phyloP scores from a whole-genome alignment of 805 yeast species.

The Cyberlindnera xishuangbannaensis region DNA sequence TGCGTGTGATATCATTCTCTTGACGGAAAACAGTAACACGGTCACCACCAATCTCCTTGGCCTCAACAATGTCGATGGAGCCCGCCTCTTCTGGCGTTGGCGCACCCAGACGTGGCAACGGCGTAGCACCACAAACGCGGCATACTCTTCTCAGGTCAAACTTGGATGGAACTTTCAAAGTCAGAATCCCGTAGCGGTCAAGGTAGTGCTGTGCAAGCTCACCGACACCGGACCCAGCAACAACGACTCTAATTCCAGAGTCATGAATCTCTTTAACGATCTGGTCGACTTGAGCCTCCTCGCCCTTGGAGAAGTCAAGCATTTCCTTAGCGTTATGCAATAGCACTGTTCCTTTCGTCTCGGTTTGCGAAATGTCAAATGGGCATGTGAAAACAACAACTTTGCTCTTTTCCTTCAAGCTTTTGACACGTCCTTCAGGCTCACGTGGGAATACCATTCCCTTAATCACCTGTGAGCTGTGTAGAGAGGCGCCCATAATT shows the following conservation, averaged over 20 bases:
- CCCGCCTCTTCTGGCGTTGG: slow-evolving; percentile 96
- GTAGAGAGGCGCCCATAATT: slow-evolving; percentile 86
- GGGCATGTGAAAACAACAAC: slow-evolving; percentile 94
- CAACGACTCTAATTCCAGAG: slow-evolving; percentile 78
- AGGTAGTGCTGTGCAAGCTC: slow-evolving; percentile 90
- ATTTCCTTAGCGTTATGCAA: slow-evolving; percentile 95
- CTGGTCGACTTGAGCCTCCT: slow-evolving; percentile 87
- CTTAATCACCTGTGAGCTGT: slow-evolving; percentile 71
- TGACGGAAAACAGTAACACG: slow-evolving; percentile 93
- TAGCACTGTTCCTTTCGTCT: slow-evolving; percentile 95
- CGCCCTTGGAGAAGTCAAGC: slow-evolving; percentile 94
- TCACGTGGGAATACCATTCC: slow-evolving; percentile 98
- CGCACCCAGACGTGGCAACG: slow-evolving; percentile 88
- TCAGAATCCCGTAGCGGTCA: slow-evolving; percentile 79
- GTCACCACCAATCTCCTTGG: slow-evolving; percentile 95
- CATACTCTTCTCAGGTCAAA: slow-evolving; percentile 91
- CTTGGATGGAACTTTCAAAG: slow-evolving; percentile 86
- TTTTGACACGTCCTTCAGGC: slow-evolving; percentile 88
- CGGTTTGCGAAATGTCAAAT: slow-evolving; percentile 92
- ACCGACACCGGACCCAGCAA: slow-evolving; percentile 94
- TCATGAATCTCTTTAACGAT: slow-evolving; percentile 77
- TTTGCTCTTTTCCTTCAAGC: slow-evolving; percentile 55
- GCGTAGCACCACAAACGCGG: slow-evolving; percentile 96
- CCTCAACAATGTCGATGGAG: slow-evolving; percentile 76
- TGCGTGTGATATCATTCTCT: slow-evolving; percentile 54